Conservation (phyloP, 306 rosid species). For the Betula pendula region DNA sequence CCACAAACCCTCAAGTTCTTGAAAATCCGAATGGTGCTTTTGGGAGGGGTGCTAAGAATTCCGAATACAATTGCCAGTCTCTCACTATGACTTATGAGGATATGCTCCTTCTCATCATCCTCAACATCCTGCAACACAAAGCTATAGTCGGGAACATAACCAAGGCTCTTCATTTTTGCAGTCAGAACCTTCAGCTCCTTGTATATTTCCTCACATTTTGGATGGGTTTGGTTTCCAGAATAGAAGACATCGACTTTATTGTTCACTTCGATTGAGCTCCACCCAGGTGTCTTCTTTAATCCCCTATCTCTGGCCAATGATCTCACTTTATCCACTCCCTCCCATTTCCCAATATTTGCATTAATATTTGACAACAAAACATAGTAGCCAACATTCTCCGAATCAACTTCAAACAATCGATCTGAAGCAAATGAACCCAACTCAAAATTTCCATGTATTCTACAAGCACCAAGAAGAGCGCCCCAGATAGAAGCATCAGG, state of each 20-base stretch:
- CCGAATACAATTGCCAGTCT: constrained; percentile 53
- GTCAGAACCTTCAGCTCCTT: constrained; percentile 37
- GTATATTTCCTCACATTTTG: constrained; percentile 45
- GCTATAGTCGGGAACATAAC: constrained; percentile 46
- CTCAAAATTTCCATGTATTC: constrained; percentile 50
- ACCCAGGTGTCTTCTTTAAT: constrained; percentile 49
- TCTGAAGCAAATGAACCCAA: constrained; percentile 45
- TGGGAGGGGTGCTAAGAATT: constrained; percentile 40
- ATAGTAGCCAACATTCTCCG: constrained; percentile 49
- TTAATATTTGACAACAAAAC: constrained; percentile 50
- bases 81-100: constrained; percentile 48
- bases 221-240: constrained; percentile 47
- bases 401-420: constrained; percentile 46
- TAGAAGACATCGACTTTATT: constrained; percentile 54
- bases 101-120: constrained; percentile 54
- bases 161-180: constrained; percentile 45
- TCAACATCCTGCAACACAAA: constrained; percentile 60
- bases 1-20: constrained; percentile 58
- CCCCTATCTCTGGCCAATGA: constrained; percentile 46
- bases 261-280: constrained; percentile 57
- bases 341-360: constrained; percentile 49
- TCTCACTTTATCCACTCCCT: constrained; percentile 48
- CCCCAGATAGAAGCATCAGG: constrained; percentile 60
- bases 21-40: constrained; percentile 44
- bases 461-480: constrained; percentile 61